Base-by-base conservation (phyloP, 2,329 filamentous ascomycete species). In the Aspergillus japonicus region DNA sequence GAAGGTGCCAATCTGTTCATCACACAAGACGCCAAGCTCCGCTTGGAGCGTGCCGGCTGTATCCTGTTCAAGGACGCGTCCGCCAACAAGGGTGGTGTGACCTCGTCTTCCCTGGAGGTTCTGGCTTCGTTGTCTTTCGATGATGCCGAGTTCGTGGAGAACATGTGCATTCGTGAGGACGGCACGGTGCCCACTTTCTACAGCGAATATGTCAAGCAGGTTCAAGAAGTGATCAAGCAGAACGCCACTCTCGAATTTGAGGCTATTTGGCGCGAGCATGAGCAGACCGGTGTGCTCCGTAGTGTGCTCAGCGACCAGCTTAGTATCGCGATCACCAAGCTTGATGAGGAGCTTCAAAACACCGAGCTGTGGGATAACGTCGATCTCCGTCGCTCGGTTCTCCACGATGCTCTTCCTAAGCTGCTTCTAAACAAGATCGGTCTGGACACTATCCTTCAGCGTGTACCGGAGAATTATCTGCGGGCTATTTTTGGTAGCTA, bases 1-100 rank as follows among this genome's bases (percentile, higher is more conserved):
- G 95, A 99, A 79, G 95, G 95, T 56, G 95, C 95, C 77, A 99
- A 98, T 76, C 83, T 99, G 57, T 99, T 99, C 85, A 96, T 99
- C 79, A 97, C 95, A 0, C 95, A 99, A 78, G 95, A 99, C 71
- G 94, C 94, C 69, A 98, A 98, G 82, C 85, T 98, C 57, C 90
- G 92, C 24, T 87, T 99, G 14, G 95, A 99, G 80, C 89, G 92
- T 69, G 93, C 94, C n/a, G 95, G 95, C 61, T 96, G 92, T 73
- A 87, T 98, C 69, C 79, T 99, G 47, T 97, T 92, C 88, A 99
- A 99, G 81, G 95, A 99, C 76, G 95, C 95, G 5, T 96, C 92
- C 42, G 93, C 94, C 58, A 99, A 99, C 85, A 99, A 99, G 83
- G 95, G 95, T 66, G 95, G 95, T 75, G 95, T 99, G 50, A 99